Conservation (phyloP, 805 yeast genomes). For the Geotrichum ghanense region DNA sequence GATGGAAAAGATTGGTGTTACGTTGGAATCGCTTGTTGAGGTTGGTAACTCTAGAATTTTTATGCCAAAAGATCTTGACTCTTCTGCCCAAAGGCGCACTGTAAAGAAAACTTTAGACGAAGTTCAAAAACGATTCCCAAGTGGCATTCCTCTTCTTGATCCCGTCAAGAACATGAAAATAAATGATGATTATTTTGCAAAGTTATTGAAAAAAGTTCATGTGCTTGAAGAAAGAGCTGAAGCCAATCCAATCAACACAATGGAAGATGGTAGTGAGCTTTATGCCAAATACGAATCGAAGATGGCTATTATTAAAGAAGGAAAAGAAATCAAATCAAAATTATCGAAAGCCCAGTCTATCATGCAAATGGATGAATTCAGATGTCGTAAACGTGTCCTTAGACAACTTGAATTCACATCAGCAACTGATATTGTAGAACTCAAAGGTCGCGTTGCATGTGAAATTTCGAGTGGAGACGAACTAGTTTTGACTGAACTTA, state of each 20-base stretch:
- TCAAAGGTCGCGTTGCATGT: constrained; percentile 96
- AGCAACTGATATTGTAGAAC: constrained; percentile 83
- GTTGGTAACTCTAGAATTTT: constrained; percentile 73
- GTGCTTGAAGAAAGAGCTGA: constrained; percentile 66
- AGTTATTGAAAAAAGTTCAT: constrained; percentile 63
- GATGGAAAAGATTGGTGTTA: constrained; percentile 74
- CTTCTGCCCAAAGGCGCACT: constrained; percentile 34
- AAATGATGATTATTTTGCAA: constrained; percentile 61
- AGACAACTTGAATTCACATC: constrained; percentile 84
- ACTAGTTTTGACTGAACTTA: constrained; percentile 75
- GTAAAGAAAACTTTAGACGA: constrained; percentile 65
- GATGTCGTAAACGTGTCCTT: constrained; percentile 83
- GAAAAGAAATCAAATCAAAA: constrained; percentile 48
- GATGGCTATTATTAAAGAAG: constrained; percentile 46
- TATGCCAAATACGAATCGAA: constrained; percentile 58
- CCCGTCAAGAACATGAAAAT: constrained; percentile 91
- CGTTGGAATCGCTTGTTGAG: constrained; percentile 60
- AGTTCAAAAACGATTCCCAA: constrained; percentile 73
- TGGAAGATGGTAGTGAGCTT: constrained; percentile 43
- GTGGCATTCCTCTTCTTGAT: constrained; percentile 84
- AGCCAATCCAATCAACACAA: constrained; percentile 48
- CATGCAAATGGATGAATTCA: constrained; percentile 86
- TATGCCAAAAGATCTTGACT: constrained; percentile 61
- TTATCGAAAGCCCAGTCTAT: constrained; percentile 81
- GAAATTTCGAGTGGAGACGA: constrained; percentile 82